phyloP scores from a whole-genome alignment of 352 stramenopile species.

The Elongisporangium senticosum region DNA sequence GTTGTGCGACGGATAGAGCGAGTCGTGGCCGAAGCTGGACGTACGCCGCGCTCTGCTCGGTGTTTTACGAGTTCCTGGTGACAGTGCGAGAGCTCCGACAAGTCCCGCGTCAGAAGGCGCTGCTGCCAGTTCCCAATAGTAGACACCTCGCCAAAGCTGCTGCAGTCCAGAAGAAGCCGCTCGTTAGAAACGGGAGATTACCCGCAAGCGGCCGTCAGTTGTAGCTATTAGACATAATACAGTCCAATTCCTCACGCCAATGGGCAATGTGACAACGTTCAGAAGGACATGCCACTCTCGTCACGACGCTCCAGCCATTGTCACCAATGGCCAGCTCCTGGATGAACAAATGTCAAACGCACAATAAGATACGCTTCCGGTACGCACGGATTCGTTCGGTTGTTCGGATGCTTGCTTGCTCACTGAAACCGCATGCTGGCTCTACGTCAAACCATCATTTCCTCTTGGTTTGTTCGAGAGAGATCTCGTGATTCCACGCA shows the following conservation, averaged over 20 bases:
- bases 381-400: neutral
- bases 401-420: neutral
- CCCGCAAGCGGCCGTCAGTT: neutral
- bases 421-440: too few relatives aligned
- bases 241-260: neutral
- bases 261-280: neutral
- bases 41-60: conserved; percentile 19
- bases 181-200: neutral
- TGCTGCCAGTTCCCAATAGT: neutral
- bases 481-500: too few relatives aligned
- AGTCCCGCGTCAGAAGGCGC: conserved; percentile 29
- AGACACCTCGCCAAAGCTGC: neutral
- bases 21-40: conserved; percentile 11
- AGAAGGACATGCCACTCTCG: too few relatives aligned
- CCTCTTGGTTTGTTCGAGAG: too few relatives aligned
- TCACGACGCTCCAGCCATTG: neutral
- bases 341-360: neutral
- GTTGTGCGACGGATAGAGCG: neutral
- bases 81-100: conserved; percentile 55
- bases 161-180: neutral
- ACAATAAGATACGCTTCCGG: too few relatives aligned
- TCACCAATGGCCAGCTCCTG: too few relatives aligned
- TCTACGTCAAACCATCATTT: too few relatives aligned
- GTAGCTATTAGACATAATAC: too few relatives aligned
- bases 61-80: conserved; percentile 65